Conservation (phyloP, 306 rosid genomes). For the Calophaca sinica region DNA sequence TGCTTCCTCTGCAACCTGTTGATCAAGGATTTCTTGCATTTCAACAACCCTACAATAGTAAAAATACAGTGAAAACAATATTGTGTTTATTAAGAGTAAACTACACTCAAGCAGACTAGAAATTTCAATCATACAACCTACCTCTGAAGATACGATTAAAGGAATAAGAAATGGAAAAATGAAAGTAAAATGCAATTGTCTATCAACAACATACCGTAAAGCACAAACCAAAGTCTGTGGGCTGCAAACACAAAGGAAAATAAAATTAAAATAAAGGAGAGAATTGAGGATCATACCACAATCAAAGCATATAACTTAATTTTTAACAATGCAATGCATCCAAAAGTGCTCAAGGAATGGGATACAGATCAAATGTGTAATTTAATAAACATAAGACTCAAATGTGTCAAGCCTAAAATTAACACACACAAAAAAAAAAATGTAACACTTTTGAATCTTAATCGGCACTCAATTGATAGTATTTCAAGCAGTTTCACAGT, state of each 20-base stretch:
- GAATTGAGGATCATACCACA: conserved; percentile 39
- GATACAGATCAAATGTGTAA: conserved; percentile 34
- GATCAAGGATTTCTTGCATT: conserved; percentile 97
- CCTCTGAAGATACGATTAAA: conserved; percentile 15
- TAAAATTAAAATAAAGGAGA: neutral
- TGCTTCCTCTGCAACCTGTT: conserved; percentile 97
- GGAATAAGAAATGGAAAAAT: conserved; percentile 20
- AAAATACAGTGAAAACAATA: conserved; percentile 38
- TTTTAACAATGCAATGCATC: conserved; percentile 36
- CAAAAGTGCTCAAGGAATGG: conserved; percentile 36
- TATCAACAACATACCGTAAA: conserved; percentile 65
- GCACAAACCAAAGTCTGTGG: conserved; percentile 98
- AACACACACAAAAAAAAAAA: neutral
- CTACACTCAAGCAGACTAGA: neutral
- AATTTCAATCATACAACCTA: conserved; percentile 18
- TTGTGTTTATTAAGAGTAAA: neutral
- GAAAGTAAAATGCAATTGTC: conserved; percentile 38
- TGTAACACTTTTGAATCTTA: conserved; percentile 35
- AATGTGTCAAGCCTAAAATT: conserved; percentile 28
- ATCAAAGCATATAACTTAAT: conserved; percentile 31
- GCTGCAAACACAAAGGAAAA: conserved; percentile 60
- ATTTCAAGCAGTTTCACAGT: conserved; percentile 21
- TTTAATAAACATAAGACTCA: conserved; percentile 25
- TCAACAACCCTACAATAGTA: conserved; percentile 79
- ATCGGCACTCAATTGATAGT: conserved; percentile 9